Conservation (phyloP, 768 basidiomycete genomes). For the Amanita thiersii region DNA sequence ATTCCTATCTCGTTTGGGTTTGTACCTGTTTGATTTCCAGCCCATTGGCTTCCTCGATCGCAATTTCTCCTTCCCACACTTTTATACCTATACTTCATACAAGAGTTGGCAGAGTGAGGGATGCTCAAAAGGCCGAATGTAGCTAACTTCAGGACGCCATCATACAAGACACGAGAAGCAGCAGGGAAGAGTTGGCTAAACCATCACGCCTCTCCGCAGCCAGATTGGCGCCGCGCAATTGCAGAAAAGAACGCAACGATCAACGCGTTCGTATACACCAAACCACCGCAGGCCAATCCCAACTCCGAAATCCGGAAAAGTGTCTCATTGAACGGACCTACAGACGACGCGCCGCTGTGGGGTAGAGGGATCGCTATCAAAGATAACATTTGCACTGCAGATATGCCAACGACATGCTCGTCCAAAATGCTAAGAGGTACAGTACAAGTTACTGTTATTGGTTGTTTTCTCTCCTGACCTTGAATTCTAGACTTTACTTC, state of each 20-base stretch:
- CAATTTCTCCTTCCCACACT: too few species aligned
- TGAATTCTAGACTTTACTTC: constrained; percentile 52
- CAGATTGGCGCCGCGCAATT: constrained; percentile 22
- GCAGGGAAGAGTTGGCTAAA: too few species aligned
- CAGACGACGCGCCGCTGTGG: constrained; percentile 20
- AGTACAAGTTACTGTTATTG: constrained; percentile 2
- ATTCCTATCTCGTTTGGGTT: neutral
- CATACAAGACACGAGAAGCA: too few species aligned
- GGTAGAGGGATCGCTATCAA: constrained; percentile 66
- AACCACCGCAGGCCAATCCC: constrained; percentile 11
- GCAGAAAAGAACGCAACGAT: constrained; percentile 29
- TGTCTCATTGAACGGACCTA: too few species aligned
- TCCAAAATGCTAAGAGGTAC: constrained; percentile 66
- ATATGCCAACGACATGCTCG: constrained; percentile 65
- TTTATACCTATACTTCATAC: too few species aligned
- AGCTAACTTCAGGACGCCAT: too few species aligned
- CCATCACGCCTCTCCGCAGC: neutral
- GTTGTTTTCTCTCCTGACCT: neutral
- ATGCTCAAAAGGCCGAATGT: constrained; percentile 5
- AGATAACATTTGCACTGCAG: constrained; percentile 74
- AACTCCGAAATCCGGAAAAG: neutral
- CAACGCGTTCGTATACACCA: constrained; percentile 47
- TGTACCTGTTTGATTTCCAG: constrained; percentile 1
- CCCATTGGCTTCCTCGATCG: neutral
- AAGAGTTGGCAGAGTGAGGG: neutral